Conservation (phyloP, 495 filamentous ascomycete species). For the Xeromyces bisporus region DNA sequence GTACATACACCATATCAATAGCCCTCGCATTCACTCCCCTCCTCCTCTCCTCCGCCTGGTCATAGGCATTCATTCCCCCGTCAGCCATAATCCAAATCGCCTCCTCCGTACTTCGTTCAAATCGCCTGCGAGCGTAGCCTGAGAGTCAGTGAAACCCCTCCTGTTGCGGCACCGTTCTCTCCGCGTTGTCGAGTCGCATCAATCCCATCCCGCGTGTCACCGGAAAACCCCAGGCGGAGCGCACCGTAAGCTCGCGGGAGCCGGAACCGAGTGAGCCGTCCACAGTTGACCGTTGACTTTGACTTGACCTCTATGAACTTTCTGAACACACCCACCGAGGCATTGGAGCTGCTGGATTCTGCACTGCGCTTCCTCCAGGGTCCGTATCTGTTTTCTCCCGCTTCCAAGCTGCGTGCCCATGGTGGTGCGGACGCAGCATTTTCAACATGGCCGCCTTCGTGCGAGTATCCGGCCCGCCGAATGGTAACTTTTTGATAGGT, state of each 20-base stretch:
- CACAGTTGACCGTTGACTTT: not conserved
- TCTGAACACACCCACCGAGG: not conserved
- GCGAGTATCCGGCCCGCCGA: conserved; percentile 91
- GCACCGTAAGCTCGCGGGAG: not conserved
- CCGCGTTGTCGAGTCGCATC: not conserved
- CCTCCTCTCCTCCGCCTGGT: no score
- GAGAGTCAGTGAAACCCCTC: not conserved
- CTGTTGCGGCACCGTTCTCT: not conserved
- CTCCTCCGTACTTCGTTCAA: no score
- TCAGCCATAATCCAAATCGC: no score
- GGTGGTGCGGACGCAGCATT: conserved; percentile 24
- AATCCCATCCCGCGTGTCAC: not conserved
- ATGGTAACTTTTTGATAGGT: conserved; percentile 89
- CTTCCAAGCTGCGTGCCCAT: conserved; percentile 24
- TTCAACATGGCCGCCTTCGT: conserved; percentile 72
- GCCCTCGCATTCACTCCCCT: no score
- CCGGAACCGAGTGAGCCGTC: no score
- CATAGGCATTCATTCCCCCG: no score
- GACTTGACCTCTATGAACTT: conserved; percentile 11
- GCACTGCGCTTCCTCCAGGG: conserved; percentile 2
- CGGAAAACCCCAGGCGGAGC: not conserved
- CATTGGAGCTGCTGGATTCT: not conserved
- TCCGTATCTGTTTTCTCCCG: no score
- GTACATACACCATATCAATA: no score
- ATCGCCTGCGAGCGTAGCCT: not conserved